Evolutionary conservation across 441 rosid species (phyloP).

Genomic region (Geranium incanum): DNA sequence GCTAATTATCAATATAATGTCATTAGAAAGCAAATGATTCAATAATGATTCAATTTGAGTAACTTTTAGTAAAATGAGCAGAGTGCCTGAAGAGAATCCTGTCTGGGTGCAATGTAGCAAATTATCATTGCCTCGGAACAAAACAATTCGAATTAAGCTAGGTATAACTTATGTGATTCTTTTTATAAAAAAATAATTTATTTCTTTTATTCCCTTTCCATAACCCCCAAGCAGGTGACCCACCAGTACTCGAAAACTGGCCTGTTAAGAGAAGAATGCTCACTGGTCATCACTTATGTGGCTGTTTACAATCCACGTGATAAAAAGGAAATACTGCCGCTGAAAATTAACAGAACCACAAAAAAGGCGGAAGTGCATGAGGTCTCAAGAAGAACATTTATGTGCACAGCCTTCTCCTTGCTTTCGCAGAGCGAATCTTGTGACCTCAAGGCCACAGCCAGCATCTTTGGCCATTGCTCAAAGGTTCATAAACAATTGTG

Average conservation of each 20-base stretch:
- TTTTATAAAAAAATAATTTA: neutral
- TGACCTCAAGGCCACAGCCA: neutral
- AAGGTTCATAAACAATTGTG: neutral
- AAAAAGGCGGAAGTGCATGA: neutral
- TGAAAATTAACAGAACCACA: neutral
- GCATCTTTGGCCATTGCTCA: neutral
- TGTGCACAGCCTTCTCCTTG: constrained; percentile 1
- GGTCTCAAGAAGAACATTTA: neutral
- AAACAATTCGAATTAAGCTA: too few relatives aligned
- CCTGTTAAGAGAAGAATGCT: neutral
- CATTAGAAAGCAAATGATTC: neutral
- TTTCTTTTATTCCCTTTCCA: neutral
- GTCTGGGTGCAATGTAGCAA: neutral
- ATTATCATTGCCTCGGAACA: neutral
- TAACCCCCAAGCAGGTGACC: neutral
- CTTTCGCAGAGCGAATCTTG: neutral
- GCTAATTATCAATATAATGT: neutral
- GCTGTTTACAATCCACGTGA: constrained; percentile 8
- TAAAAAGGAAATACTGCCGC: neutral
- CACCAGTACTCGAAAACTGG: neutral
- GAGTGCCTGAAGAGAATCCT: constrained; percentile 1
- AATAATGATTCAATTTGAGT: neutral
- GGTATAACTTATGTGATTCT: neutral
- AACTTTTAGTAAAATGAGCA: constrained; percentile 1
- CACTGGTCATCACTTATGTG: constrained; percentile 5